These are phyloP conservation scores for Boletus huronensis DNA, from an alignment of 768 basidiomycete genomes.

Conservation along the genomic window DNA sequence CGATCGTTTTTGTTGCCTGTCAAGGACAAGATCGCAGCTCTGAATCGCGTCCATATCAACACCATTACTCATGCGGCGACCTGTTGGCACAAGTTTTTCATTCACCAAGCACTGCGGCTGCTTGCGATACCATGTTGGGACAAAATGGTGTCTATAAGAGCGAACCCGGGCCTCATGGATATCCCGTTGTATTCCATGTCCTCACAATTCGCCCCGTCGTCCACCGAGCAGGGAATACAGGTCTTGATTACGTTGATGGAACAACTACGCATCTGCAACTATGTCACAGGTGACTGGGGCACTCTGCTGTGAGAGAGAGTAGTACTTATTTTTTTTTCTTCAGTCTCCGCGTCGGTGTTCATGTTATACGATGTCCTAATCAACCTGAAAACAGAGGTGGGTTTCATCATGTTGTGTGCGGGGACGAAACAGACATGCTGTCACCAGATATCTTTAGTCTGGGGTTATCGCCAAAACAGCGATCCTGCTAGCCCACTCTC, in stretches of 20 bases:
- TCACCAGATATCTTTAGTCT: slow-evolving; percentile 16
- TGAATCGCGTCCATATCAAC: background rate
- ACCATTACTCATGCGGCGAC: background rate
- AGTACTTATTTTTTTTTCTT: too few relatives aligned
- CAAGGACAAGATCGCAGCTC: background rate
- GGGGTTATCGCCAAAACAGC: slow-evolving; percentile 3
- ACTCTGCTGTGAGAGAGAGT: background rate
- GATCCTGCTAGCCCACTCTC: background rate
- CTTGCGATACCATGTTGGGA: background rate
- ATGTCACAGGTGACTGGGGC: slow-evolving; percentile 8
- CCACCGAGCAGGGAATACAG: slow-evolving; percentile 2
- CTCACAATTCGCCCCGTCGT: background rate
- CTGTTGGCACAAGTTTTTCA: background rate
- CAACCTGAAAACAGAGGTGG: slow-evolving; percentile 20
- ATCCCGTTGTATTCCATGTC: slow-evolving; percentile 6
- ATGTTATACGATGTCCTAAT: slow-evolving; percentile 22
- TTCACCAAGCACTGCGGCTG: background rate
- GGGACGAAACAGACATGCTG: background rate
- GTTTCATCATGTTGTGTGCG: background rate
- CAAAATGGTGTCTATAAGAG: background rate
- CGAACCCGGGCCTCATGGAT: background rate
- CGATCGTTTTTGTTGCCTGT: background rate
- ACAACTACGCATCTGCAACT: slow-evolving; percentile 17
- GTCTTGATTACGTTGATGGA: slow-evolving; percentile 1
- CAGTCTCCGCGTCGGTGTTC: slow-evolving; percentile 14